These are phyloP conservation scores for Didymella pinodella DNA, from an alignment of 2,329 filamentous ascomycete species.

Conservation along the genomic window DNA sequence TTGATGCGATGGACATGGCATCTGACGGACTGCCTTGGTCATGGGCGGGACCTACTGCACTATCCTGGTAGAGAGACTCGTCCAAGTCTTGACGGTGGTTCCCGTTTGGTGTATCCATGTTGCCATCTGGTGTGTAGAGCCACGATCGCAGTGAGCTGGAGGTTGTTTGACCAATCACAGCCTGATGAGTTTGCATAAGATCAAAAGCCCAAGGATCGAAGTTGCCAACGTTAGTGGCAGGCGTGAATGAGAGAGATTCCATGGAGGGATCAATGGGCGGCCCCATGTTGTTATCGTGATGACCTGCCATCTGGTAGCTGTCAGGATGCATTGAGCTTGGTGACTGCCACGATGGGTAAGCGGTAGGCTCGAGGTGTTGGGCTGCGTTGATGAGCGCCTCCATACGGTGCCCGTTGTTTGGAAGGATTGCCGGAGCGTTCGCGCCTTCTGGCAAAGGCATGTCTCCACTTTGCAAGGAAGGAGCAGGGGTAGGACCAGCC, in stretches of 20 bases:
- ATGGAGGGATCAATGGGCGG: constrained; percentile 51
- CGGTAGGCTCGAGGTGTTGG: constrained; percentile 45
- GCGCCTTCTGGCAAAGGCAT: constrained; percentile 8
- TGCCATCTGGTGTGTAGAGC: constrained; percentile 47
- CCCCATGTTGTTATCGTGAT: constrained; percentile 43
- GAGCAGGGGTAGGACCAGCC: constrained; percentile 17
- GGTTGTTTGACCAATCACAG: constrained; percentile 47
- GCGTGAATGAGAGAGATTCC: constrained; percentile 48
- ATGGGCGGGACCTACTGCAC: constrained; percentile 32
- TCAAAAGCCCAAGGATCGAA: constrained; percentile 51
- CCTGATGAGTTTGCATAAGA: constrained; percentile 48
- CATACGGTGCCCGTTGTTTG: constrained; percentile 43
- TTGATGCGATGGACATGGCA: constrained; percentile 49
- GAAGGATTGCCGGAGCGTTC: constrained; percentile 13
- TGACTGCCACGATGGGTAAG: constrained; percentile 47
- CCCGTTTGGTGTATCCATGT: constrained; percentile 37
- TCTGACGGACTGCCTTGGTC: constrained; percentile 46
- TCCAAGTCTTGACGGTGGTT: constrained; percentile 44
- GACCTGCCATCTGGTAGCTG: constrained; percentile 38
- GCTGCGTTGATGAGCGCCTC: constrained; percentile 51
- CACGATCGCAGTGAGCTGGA: constrained; percentile 49
- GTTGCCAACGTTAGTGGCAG: constrained; percentile 45
- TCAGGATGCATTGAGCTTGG: constrained; percentile 23
- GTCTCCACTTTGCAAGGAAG: constrained; percentile 20
- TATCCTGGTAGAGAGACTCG: constrained; percentile 42